Conservation (phyloP, 23 red algal genomes). For the Pyropia haitanensis region DNA sequence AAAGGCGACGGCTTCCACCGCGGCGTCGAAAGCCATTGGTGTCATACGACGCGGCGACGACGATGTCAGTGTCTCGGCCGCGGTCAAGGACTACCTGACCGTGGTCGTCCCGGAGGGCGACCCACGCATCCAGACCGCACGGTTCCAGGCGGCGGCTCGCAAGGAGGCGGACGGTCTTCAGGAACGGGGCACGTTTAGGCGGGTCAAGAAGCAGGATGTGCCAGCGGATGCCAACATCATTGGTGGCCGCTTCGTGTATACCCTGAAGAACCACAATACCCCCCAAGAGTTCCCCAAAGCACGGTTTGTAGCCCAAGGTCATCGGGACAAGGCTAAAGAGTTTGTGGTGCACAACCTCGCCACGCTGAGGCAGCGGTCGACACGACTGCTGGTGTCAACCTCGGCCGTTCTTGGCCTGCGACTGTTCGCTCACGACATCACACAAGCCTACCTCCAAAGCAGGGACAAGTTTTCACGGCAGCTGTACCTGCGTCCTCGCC, state of each 20-base stretch:
- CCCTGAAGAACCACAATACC: neutral
- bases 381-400: neutral
- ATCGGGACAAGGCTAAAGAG: neutral
- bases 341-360: slow-evolving; percentile 9
- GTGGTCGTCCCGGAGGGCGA: neutral
- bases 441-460: slow-evolving; percentile 6
- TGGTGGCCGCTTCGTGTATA: neutral
- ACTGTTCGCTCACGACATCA: neutral
- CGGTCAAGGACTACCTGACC: neutral
- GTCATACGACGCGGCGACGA: too few species aligned
- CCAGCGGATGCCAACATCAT: neutral
- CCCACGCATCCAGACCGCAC: neutral
- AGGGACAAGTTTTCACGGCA: neutral
- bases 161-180: neutral
- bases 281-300: neutral
- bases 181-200: neutral
- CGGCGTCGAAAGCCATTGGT: too few species aligned
- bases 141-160: neutral
- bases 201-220: neutral
- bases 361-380: neutral
- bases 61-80: too few species aligned
- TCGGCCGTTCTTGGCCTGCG: neutral
- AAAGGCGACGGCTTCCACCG: too few species aligned
- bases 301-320: neutral
- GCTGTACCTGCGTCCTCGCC: neutral